Percentiles rank a stretch among this genome's conserved stretches.
These are phyloP conservation scores for Trifolium fragiferum DNA, from an alignment of 306 rosid genomes.

Conservation along the genomic window DNA sequence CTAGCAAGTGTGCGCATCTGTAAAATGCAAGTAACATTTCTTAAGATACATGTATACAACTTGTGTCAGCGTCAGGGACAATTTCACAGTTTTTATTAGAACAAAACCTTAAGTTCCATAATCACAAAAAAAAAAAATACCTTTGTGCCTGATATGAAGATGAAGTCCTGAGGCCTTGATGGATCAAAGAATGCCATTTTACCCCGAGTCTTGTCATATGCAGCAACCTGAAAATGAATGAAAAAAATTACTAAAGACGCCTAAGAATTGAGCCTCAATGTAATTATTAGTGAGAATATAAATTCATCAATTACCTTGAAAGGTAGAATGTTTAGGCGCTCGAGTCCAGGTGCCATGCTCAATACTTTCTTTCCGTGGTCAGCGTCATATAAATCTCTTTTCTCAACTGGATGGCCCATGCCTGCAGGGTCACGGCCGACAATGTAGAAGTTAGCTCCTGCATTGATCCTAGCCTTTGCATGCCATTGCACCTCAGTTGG, in stretches of 20 bases:
- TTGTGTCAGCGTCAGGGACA: no score
- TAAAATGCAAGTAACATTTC: constrained; percentile 29
- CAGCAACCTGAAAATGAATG: constrained; percentile 79
- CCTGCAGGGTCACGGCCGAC: constrained; percentile 99
- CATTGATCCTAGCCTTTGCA: constrained; percentile 98
- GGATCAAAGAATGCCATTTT: constrained; percentile 99
- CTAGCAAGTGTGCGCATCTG: constrained; percentile 95
- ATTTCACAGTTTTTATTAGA: not conserved
- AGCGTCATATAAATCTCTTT: constrained; percentile 92
- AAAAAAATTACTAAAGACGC: constrained; percentile 35
- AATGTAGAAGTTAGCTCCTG: constrained; percentile 97
- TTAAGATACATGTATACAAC: constrained; percentile 13
- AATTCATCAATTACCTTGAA: constrained; percentile 69
- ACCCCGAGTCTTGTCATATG: constrained; percentile 92
- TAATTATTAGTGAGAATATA: not conserved
- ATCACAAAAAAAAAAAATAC: constrained; percentile 44
- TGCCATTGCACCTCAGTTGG: constrained; percentile 99
- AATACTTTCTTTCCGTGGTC: constrained; percentile 97
- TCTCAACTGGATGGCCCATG: constrained; percentile 93
- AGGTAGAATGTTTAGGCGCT: constrained; percentile 96
- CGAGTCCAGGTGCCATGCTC: constrained; percentile 99
- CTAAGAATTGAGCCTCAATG: not conserved
- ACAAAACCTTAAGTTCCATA: not conserved
- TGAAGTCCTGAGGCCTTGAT: constrained; percentile 86
- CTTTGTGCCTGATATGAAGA: constrained; percentile 99